Conservation (phyloP, 2,329 filamentous ascomycete genomes). For the Hypoxylon sp. region DNA sequence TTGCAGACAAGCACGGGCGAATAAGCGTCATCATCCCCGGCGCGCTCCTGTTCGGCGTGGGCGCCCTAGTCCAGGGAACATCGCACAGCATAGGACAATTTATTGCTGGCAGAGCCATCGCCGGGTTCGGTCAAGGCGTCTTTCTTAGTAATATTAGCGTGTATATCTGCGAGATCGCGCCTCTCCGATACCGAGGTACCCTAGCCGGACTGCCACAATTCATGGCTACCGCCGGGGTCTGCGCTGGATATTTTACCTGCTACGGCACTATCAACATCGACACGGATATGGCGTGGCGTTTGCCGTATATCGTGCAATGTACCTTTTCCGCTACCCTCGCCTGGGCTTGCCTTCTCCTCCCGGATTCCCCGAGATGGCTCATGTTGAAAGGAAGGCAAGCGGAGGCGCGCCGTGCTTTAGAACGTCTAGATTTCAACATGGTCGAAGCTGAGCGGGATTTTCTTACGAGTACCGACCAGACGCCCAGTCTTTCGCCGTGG, state of each 20-base stretch:
- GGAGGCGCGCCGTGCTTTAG: conserved; percentile 62
- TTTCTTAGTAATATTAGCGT: conserved; percentile 71
- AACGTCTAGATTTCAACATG: conserved; percentile 60
- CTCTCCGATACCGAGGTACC: conserved; percentile 63
- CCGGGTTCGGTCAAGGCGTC: conserved; percentile 72
- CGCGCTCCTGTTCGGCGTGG: conserved; percentile 67
- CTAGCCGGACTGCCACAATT: conserved; percentile 69
- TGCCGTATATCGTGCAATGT: conserved; percentile 68
- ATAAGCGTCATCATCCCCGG: conserved; percentile 62
- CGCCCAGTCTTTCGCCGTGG: conserved; percentile 53
- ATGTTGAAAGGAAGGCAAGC: conserved; percentile 62
- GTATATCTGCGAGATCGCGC: conserved; percentile 74
- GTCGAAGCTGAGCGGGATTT: conserved; percentile 65
- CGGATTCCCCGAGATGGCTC: conserved; percentile 73
- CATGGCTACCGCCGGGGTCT: conserved; percentile 65
- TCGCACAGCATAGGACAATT: conserved; percentile 66
- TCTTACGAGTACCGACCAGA: conserved; percentile 53
- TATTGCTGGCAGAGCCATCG: conserved; percentile 67
- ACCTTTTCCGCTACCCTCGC: conserved; percentile 59
- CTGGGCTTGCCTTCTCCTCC: conserved; percentile 60
- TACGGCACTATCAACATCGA: conserved; percentile 67
- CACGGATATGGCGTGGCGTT: conserved; percentile 68
- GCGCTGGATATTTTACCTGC: conserved; percentile 72
- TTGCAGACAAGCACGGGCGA: conserved; percentile 67
- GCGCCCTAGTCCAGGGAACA: conserved; percentile 67